These are phyloP conservation scores for Moesziomyces parantarcticus DNA, from an alignment of 1,284 basidiomycete species.

Conservation along the genomic window DNA sequence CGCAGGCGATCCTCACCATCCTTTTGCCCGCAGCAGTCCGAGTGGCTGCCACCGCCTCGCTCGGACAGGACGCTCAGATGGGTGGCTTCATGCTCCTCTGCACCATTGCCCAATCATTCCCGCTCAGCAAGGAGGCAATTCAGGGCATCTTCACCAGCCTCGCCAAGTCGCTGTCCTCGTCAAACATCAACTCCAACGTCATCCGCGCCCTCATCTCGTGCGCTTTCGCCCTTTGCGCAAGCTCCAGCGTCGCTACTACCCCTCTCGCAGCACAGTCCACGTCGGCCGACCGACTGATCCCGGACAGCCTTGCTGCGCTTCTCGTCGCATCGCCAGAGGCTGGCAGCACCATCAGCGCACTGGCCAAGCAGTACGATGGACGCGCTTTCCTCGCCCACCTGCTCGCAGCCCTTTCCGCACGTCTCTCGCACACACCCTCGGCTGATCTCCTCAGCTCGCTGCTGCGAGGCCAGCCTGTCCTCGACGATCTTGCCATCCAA, in stretches of 20 bases:
- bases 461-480: slow-evolving; percentile 27
- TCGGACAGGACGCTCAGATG: slow-evolving; percentile 52
- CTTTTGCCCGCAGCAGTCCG: slow-evolving; percentile 67
- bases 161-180: slow-evolving; percentile 32
- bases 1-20: slow-evolving; percentile 60
- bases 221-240: slow-evolving; percentile 51
- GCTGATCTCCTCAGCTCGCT: slow-evolving; percentile 36
- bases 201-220: slow-evolving; percentile 49
- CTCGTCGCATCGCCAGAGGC: slow-evolving; percentile 38
- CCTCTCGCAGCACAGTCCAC: slow-evolving; percentile 27
- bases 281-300: slow-evolving; percentile 33
- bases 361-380: slow-evolving; percentile 42
- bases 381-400: slow-evolving; percentile 49
- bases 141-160: slow-evolving; percentile 48
- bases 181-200: slow-evolving; percentile 18
- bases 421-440: slow-evolving; percentile 27
- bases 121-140: slow-evolving; percentile 55
- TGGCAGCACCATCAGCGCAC: slow-evolving; percentile 14
- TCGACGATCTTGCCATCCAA: slow-evolving; percentile 21
- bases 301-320: slow-evolving; percentile 34
- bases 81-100: slow-evolving; percentile 61
- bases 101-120: slow-evolving; percentile 54
- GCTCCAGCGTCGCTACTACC: slow-evolving; percentile 28
- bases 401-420: slow-evolving; percentile 34
- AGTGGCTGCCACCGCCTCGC: slow-evolving; percentile 27